A percentile compares a stretch with the other conserved stretches of the same genome.
phyloP scores from a whole-genome alignment of 1,284 basidiomycete species.

The Moesziomyces sp. region DNA sequence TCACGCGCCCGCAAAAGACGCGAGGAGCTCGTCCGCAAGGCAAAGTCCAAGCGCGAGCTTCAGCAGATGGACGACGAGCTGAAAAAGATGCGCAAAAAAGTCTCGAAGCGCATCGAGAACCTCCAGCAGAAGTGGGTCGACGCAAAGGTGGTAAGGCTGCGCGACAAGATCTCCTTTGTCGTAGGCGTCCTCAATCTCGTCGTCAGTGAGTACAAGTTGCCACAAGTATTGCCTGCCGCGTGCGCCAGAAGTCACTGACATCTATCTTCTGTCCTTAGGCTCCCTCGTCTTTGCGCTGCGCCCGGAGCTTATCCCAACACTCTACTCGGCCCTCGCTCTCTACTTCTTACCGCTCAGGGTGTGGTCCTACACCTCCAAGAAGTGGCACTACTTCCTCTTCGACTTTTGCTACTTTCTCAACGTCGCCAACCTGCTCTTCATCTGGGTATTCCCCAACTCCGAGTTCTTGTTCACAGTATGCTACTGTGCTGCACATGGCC shows the following conservation, averaged over 20 bases:
- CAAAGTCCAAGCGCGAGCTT: conserved; percentile 71
- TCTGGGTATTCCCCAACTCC: conserved; percentile 56
- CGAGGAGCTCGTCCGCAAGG: conserved; percentile 77
- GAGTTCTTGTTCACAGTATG: conserved; percentile 58
- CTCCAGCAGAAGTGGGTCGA: conserved; percentile 83
- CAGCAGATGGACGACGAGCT: conserved; percentile 84
- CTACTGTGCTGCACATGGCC: conserved; percentile 70
- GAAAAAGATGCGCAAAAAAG: conserved; percentile 79
- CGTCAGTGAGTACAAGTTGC: conserved; percentile 13
- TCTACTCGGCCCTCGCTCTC: conserved; percentile 79
- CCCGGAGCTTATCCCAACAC: conserved; percentile 79
- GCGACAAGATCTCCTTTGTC: conserved; percentile 78
- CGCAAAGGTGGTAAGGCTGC: conserved; percentile 82
- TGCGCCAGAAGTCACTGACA: too few species aligned
- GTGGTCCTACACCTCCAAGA: conserved; percentile 73
- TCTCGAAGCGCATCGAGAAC: conserved; percentile 78
- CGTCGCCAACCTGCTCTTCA: conserved; percentile 76
- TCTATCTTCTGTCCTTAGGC: conserved; percentile 56
- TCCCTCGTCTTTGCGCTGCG: conserved; percentile 83
- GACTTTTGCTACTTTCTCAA: conserved; percentile 77
- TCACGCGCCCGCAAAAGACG: conserved; percentile 72
- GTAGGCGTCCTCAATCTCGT: conserved; percentile 76
- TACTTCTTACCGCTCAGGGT: conserved; percentile 83
- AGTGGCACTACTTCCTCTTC: conserved; percentile 82
- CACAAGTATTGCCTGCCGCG: not conserved